These are phyloP conservation scores for Penicillium odoratum DNA, from an alignment of 495 filamentous ascomycete species.

Conservation along the genomic window DNA sequence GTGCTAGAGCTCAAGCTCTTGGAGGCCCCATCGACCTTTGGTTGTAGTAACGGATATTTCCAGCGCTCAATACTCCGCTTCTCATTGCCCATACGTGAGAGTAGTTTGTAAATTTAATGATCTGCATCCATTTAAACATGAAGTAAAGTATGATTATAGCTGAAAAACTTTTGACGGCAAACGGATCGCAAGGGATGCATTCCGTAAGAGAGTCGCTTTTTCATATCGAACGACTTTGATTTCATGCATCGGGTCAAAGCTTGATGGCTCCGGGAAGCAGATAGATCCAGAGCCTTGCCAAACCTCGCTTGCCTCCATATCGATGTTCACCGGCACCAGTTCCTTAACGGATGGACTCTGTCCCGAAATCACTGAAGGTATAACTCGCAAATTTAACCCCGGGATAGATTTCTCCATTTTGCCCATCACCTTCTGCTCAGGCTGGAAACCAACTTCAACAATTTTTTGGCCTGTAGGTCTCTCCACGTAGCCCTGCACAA, in stretches of 20 bases:
- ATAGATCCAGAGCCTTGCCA: conserved; percentile 7
- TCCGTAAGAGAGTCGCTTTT: conserved; percentile 1
- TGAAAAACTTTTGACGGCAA: conserved; percentile 2
- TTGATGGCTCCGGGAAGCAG: conserved; percentile 6
- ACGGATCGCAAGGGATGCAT: conserved; percentile 4
- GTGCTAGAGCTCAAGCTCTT: no score
- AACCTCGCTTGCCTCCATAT: background rate
- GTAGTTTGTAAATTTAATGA: no score
- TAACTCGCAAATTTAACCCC: conserved; percentile 5
- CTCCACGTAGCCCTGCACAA: background rate
- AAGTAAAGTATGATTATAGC: background rate
- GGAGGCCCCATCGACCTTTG: no score
- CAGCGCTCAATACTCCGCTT: no score
- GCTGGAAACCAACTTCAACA: conserved; percentile 7
- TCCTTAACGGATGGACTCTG: conserved; percentile 1
- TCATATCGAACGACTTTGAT: conserved; percentile 5
- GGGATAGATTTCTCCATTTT: background rate
- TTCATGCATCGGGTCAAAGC: conserved; percentile 6
- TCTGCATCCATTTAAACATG: no score
- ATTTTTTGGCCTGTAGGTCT: conserved; percentile 2
- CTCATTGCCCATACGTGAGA: no score
- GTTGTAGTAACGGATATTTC: no score
- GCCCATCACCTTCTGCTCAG: background rate
- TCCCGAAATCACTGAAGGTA: background rate
- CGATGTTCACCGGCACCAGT: background rate